Evolutionary conservation across 106 monocot species (phyloP).

Genomic region (Narthecium ossifragum): DNA sequence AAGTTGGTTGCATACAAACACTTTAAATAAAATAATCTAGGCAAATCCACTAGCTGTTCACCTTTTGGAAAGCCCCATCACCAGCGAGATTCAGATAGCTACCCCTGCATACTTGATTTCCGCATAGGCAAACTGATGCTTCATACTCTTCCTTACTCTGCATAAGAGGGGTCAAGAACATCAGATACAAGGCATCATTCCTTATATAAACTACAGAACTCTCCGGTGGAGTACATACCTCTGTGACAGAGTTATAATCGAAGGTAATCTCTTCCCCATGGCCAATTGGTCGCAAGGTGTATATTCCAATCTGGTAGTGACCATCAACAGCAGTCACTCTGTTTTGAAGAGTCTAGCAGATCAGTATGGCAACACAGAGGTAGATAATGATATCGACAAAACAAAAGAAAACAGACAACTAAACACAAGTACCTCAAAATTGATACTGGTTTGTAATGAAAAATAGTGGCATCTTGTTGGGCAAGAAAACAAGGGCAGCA

Average conservation of each 20-base stretch:
- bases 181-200: neutral
- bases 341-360: slow-evolving; percentile 4
- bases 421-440: too few species aligned
- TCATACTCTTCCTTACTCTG: slow-evolving; percentile 99
- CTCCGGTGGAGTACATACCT: slow-evolving; percentile 7
- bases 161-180: slow-evolving; percentile 15
- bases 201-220: slow-evolving; percentile 3
- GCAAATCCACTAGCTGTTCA: too few species aligned
- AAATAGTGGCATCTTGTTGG: too few species aligned
- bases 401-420: too few species aligned
- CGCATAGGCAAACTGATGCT: slow-evolving; percentile 97
- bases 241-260: slow-evolving; percentile 95
- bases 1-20: too few species aligned
- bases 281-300: slow-evolving; percentile 73
- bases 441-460: too few species aligned
- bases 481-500: too few species aligned
- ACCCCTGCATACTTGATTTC: slow-evolving; percentile 92
- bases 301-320: slow-evolving; percentile 97
- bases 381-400: too few species aligned
- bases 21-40: too few species aligned
- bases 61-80: slow-evolving; percentile 93
- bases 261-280: slow-evolving; percentile 99
- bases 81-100: slow-evolving; percentile 93
- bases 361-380: neutral
- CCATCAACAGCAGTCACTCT: slow-evolving; percentile 99